A percentile compares a stretch with the other conserved stretches of the same genome.
Conservation (phyloP, 306 rosid genomes). For the Fragaria iinumae region DNA sequence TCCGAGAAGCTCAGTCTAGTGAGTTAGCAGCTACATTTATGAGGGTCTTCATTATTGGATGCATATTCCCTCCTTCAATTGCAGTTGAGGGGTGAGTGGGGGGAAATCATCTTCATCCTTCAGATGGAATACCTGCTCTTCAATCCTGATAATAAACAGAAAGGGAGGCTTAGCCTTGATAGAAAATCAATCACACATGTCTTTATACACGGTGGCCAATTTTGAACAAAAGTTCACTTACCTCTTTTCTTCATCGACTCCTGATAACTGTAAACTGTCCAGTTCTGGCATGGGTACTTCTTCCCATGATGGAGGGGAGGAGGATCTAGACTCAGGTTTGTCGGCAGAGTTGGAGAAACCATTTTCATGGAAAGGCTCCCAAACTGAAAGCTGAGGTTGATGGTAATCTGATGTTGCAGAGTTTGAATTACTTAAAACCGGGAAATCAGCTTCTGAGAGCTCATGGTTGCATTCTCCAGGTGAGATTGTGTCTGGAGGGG, state of each 20-base stretch:
- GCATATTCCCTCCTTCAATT: constrained; percentile 13
- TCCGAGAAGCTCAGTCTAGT: constrained; percentile 12
- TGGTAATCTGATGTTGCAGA: constrained; percentile 40
- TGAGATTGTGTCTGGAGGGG: constrained; percentile 39
- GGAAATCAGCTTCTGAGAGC: constrained; percentile 51
- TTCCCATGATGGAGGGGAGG: constrained; percentile 43
- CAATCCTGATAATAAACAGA: constrained; percentile 23
- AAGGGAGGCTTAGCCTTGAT: constrained; percentile 20
- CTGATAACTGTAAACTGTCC: constrained; percentile 31
- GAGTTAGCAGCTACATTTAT: constrained; percentile 12
- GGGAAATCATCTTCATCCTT: constrained; percentile 46
- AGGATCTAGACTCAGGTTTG: constrained; percentile 47
- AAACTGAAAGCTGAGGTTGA: constrained; percentile 37
- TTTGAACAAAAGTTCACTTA: constrained; percentile 24
- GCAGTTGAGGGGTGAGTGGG: constrained; percentile 32
- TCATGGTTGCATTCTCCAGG: constrained; percentile 39
- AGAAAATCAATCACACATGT: constrained; percentile 27
- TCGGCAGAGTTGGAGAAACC: constrained; percentile 40
- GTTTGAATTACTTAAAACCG: constrained; percentile 42
- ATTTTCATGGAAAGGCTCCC: constrained; percentile 40
- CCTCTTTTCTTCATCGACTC: constrained; percentile 49
- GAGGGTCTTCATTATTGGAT: constrained; percentile 1
- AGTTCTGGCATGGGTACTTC: constrained; percentile 36
- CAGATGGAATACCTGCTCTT: constrained; percentile 33
- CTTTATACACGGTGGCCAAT: not conserved